Base-by-base conservation (phyloP, 2,329 filamentous ascomycete species). In the Amphichorda felina region DNA sequence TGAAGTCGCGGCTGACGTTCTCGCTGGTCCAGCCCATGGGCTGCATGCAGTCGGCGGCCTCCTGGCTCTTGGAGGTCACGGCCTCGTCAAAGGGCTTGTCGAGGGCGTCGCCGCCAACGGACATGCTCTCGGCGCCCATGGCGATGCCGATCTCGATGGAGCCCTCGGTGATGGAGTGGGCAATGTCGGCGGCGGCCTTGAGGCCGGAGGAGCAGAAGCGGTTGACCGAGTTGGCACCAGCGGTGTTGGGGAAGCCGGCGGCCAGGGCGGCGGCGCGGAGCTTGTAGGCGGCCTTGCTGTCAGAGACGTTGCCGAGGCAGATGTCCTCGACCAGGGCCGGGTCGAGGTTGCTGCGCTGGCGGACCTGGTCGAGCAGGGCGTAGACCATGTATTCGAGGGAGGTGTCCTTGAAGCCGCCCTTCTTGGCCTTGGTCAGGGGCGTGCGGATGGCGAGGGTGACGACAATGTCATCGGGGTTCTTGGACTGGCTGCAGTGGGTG, bases 11-110 rank as follows among this genome's bases (percentile, higher is more conserved):
- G 48, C 81, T 86, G 19, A 98, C 87, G 55, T 96, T 96, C 68
- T 98, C 91, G 40, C 82, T 89, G 3, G 91, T 98, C 75, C 94
- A 93, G 16, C 91, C 91, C 91, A 98, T 98, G 45, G 89, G 83
- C 70, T 87, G 75, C 75, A 89, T 75, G 69, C 87, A 91, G 63
- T 96, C 89, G 32, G 60, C 60, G 1, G 86, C 74, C 54, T 95
- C 85, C 55, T 86, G 81, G 62, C 72, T 82, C 50, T 70, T 64
- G 47, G 64, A 56, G 32, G 84, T 64, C 40, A 96, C 76, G 43
- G 80, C 77, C 44, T 81, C 76, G 56, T 86, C 79, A 60, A 95
- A 91, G 4, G 82, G 79, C 43, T 74, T 60, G 30, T 78, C 74
- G 26, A 86, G 68, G 16, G 70, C 60, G 54, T 88, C 84, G 35